Evolutionary conservation across 1,284 basidiomycete genomes (phyloP).

Genomic region (Polyporus tsugae): DNA sequence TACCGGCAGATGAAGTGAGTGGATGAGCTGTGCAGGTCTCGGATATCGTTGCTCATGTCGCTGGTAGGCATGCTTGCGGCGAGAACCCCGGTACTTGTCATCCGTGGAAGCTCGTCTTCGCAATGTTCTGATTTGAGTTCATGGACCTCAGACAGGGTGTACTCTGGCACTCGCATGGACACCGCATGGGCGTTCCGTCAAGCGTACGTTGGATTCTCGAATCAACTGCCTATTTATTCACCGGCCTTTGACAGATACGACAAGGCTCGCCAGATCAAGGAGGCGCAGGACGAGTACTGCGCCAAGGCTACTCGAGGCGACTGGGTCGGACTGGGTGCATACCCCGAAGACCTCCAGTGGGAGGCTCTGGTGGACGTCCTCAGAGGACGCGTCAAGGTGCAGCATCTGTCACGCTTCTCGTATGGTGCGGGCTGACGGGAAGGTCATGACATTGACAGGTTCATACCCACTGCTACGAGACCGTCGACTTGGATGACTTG

Average conservation of each 20-base stretch:
- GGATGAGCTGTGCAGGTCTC: background rate
- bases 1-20: slow-evolving; percentile 57
- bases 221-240: background rate
- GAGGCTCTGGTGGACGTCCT: slow-evolving; percentile 90
- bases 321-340: slow-evolving; percentile 66
- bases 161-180: slow-evolving; percentile 64
- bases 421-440: background rate
- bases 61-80: slow-evolving; percentile 38
- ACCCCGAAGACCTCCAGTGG: slow-evolving; percentile 85
- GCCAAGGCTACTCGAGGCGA: slow-evolving; percentile 59
- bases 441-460: slow-evolving; percentile 60
- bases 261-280: slow-evolving; percentile 77
- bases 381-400: slow-evolving; percentile 79
- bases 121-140: background rate
- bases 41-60: background rate
- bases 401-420: background rate
- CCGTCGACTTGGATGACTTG: slow-evolving; percentile 54
- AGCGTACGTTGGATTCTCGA: slow-evolving; percentile 31
- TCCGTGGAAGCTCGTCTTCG: too few relatives aligned
- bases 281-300: slow-evolving; percentile 82
- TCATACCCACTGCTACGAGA: slow-evolving; percentile 74
- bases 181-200: slow-evolving; percentile 65
- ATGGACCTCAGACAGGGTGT: slow-evolving; percentile 35
- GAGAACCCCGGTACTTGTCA: slow-evolving; percentile 44
- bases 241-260: slow-evolving; percentile 53